A percentile compares a stretch with the other conserved stretches of the same genome.
Conservation (phyloP, 768 basidiomycete species). For the Daedaleopsis nitida region DNA sequence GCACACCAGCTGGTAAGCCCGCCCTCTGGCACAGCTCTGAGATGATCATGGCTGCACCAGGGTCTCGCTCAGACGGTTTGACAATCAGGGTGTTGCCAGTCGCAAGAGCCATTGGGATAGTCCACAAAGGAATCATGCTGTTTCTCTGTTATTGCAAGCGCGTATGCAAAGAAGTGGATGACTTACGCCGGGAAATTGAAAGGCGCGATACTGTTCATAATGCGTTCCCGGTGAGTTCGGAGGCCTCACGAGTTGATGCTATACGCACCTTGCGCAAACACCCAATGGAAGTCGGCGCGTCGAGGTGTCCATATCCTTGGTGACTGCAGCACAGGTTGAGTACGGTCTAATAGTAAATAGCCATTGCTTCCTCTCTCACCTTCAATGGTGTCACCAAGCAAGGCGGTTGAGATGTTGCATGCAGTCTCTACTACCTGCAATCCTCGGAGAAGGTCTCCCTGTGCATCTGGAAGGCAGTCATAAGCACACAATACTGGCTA, state of each 20-base stretch:
- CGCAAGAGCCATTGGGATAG: conserved; percentile 84
- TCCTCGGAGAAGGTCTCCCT: conserved; percentile 92
- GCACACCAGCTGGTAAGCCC: conserved; percentile 82
- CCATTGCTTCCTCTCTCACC: conserved; percentile 43
- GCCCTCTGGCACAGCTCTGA: conserved; percentile 92
- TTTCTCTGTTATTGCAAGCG: neutral
- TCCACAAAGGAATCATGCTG: conserved; percentile 97
- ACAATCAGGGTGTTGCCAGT: conserved; percentile 94
- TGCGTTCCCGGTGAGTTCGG: neutral
- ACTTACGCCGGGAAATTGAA: conserved; percentile 89
- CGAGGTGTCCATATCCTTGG: conserved; percentile 96
- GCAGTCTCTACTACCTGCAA: conserved; percentile 87
- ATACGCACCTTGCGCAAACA: conserved; percentile 67
- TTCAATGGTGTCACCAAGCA: conserved; percentile 93
- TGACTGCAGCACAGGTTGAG: conserved; percentile 50
- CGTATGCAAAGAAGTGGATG: neutral
- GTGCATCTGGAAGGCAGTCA: conserved; percentile 64
- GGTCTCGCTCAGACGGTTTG: conserved; percentile 96
- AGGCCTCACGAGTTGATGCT: neutral
- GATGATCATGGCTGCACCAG: conserved; percentile 97
- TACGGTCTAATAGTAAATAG: neutral
- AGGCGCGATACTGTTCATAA: conserved; percentile 63
- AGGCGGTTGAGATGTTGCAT: conserved; percentile 74
- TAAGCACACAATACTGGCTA: neutral
- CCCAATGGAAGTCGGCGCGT: conserved; percentile 84